phyloP scores from a whole-genome alignment of 2,329 filamentous ascomycete genomes.

The Aureobasidium sp. region DNA sequence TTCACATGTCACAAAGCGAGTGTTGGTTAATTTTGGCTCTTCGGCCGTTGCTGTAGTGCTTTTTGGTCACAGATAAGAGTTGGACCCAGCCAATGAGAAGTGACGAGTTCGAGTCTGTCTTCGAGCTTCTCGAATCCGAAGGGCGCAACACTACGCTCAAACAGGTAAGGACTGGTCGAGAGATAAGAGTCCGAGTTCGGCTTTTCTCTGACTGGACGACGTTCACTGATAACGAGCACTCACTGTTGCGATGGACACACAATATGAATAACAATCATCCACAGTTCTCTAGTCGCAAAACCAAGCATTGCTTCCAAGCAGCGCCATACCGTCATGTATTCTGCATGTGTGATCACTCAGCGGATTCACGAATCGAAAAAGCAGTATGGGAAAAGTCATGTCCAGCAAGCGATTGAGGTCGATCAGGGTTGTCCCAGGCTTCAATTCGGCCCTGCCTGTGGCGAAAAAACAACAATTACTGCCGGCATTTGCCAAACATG shows the following conservation, averaged over 20 bases:
- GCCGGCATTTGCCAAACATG: not conserved
- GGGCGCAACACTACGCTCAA: not conserved
- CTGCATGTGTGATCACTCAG: not conserved
- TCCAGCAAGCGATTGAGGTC: not conserved
- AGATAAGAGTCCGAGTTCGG: slow-evolving; percentile 11
- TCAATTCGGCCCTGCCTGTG: not conserved
- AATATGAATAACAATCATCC: slow-evolving; percentile 1
- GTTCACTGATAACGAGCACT: slow-evolving; percentile 8
- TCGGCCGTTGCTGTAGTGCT: slow-evolving; percentile 5
- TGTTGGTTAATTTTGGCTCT: slow-evolving; percentile 10
- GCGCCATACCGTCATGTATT: slow-evolving; percentile 14
- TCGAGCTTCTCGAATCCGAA: slow-evolving; percentile 3
- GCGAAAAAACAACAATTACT: not conserved
- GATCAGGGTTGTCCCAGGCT: not conserved
- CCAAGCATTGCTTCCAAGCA: slow-evolving; percentile 6
- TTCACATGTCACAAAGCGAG: slow-evolving; percentile 10
- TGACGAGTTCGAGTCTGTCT: not conserved
- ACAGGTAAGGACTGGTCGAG: not conserved
- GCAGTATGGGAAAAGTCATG: not conserved
- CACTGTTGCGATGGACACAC: slow-evolving; percentile 9
- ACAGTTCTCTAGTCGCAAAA: not conserved
- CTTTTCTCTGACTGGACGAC: slow-evolving; percentile 12
- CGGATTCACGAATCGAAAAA: not conserved
- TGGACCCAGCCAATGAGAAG: not conserved
- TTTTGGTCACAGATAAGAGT: slow-evolving; percentile 13